Base-by-base conservation (phyloP, 2,329 filamentous ascomycete species). In the Blastomyces silverae region DNA sequence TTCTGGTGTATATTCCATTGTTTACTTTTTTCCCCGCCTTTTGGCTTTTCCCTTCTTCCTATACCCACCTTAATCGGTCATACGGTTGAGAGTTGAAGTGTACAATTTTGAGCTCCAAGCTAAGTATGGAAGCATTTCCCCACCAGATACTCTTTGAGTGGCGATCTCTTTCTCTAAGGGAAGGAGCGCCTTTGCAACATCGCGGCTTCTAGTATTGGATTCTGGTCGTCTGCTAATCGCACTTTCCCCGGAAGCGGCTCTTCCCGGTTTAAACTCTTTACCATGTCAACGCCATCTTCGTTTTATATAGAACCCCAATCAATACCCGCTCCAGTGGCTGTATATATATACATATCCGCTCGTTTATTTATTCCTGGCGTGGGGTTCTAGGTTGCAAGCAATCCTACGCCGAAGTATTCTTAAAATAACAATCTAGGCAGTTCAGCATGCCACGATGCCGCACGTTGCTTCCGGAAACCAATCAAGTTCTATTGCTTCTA, bases 401-500 rank as follows among this genome's bases (percentile, higher is more conserved):
- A 31, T 25, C 7, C 13, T 37, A 65, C 64, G 60, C 28, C 62
- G 58, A 58, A 28, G 48, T 57, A 48, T 63, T 53, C 17, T 58
- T 59, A 37, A 22, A 6, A 5, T 37, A 3, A 61, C 15, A 11
- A 34, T 34, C 31, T 31, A 25, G 46, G 58, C 31, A 7, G 25
- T 15, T 46, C 34, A 60, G 57, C 34, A 63, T 22, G 34, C 11
- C 60, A 62, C 63, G n/a, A 68, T 68, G 65, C 46, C 64, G 17
- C 22, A 59, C 3, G 39, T 62, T 37, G 15, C 64, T 50, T 53
- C 62, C 46, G 10, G 48, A 39, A 20, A 48, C 34, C 65, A 64
- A 31, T 66, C 64, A 22, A 65, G 55, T 52, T 66, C 62, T 46
- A 37, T 59, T n/a, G 59, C 63, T 34, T 66, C 67, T 8, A 66